A percentile compares a stretch with the other conserved stretches of the same genome.
Evolutionary conservation across 2,329 filamentous ascomycete genomes (phyloP).

Genomic region (Emericellopsis atlantica): DNA sequence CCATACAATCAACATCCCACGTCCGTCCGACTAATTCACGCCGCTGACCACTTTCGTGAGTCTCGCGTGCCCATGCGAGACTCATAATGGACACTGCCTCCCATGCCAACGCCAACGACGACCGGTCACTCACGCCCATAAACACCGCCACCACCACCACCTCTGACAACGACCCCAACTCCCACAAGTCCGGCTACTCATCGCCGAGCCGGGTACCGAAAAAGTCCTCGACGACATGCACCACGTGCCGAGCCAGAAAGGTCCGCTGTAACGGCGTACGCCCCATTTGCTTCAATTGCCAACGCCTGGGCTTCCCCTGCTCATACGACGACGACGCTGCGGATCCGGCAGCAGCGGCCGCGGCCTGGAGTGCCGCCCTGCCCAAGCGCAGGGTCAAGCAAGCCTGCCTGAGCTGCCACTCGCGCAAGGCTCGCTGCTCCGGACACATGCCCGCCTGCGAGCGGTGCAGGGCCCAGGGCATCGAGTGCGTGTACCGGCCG

Average conservation of each 20-base stretch:
- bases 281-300: conserved; percentile 43
- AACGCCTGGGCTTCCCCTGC: conserved; percentile 43
- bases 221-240: conserved; percentile 34
- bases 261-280: conserved; percentile 44
- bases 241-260: conserved; percentile 41
- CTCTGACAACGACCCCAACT: not conserved
- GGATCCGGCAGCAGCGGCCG: conserved; percentile 15
- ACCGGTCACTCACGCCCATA: too few species aligned
- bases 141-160: too few species aligned
- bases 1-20: too few species aligned
- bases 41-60: too few species aligned
- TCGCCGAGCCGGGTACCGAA: conserved; percentile 23
- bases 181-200: conserved; percentile 2
- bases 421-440: conserved; percentile 44
- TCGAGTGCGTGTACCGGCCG: conserved; percentile 42
- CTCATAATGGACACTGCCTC: too few species aligned
- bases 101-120: too few species aligned
- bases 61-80: too few species aligned
- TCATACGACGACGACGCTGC: conserved; percentile 33
- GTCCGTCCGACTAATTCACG: too few species aligned
- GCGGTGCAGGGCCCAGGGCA: conserved; percentile 33
- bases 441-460: conserved; percentile 44
- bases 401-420: conserved; percentile 45
- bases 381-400: conserved; percentile 41
- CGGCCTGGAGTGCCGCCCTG: conserved; percentile 28